Evolutionary conservation across 2,329 filamentous ascomycete species (phyloP), one percentile per base, ranked within the genome.

Genomic region (Madurella mycetomatis): DNA sequence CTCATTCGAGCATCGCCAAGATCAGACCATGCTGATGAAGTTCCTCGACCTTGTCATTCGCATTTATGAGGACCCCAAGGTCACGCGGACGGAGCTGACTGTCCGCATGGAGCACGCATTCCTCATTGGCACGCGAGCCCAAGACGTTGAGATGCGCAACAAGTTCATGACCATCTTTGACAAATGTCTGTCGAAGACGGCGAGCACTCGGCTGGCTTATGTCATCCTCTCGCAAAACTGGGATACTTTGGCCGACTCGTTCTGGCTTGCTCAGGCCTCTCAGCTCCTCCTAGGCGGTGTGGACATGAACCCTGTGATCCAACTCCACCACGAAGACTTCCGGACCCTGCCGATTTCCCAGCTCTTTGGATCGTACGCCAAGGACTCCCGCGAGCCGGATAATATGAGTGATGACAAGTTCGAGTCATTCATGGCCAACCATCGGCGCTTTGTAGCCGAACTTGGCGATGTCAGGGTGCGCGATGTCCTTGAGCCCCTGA

Each of bases 71-170:
- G 94, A 99, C 65, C 90, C 91, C 0, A 96, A 95, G 72, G 94
- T 99, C 59, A 91, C 92, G 1, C 83, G 92, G 32, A 96, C 92
- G 0, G 94, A 99, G 71, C 80, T 99, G 50, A 97, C 94, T 0
- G 95, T 99, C 9, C 85, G 95, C 4, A 88, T 99, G 81, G 94
- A 99, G 73, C 92, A 97, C 71, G 94, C 94, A 5, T 99, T 99
- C 79, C 79, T 99, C 60, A 94, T 99, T 47, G 94, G 95, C 30
- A 95, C 92, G 0, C 78, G 95, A 64, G 92, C 92, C 2, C 86
- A 92, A 62, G 92, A 99, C 68, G 89, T 97, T 12, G 88, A 95
- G 54, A 96, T 97, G 90, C 88, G 94, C 43, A 95, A 95, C 65
- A 86, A 92, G 13, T 99, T 99, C 74, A 90, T 99, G 85, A 83